phyloP scores from a whole-genome alignment of 1,139 yeast species.

The Protomyces macrosporus region DNA sequence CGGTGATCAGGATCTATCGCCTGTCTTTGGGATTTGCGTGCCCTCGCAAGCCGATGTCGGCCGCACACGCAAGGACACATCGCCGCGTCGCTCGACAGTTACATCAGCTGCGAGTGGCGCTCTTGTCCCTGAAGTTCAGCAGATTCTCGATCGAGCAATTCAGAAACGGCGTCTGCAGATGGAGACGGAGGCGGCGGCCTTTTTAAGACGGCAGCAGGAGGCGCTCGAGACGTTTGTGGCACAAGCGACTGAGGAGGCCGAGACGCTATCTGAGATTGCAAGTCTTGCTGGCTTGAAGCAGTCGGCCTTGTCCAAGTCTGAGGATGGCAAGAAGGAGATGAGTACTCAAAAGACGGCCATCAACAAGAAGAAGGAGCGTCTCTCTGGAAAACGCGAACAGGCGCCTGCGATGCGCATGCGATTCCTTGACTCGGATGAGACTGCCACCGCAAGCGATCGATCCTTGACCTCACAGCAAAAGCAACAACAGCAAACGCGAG shows the following conservation, averaged over 20 bases:
- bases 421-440: not conserved
- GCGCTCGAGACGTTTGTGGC: slow-evolving; percentile 1
- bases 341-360: not conserved
- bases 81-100: too few relatives aligned
- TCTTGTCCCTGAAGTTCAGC: slow-evolving; percentile 6
- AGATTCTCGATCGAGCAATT: not conserved
- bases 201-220: not conserved
- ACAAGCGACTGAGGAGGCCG: slow-evolving; percentile 6
- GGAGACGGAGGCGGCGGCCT: slow-evolving; percentile 4
- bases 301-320: not conserved
- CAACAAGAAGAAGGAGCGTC: not conserved
- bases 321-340: not conserved
- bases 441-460: not conserved
- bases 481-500: not conserved
- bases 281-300: not conserved
- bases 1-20: not conserved
- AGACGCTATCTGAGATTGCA: not conserved
- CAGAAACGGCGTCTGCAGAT: slow-evolving; percentile 2
- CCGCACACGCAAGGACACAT: not conserved
- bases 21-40: not conserved
- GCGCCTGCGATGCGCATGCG: not conserved
- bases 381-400: not conserved
- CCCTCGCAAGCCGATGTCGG: not conserved
- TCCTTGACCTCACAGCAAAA: not conserved
- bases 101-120: not conserved